Evolutionary conservation across 495 filamentous ascomycete genomes (phyloP).

Genomic region (Lentithecium fluviatile): DNA sequence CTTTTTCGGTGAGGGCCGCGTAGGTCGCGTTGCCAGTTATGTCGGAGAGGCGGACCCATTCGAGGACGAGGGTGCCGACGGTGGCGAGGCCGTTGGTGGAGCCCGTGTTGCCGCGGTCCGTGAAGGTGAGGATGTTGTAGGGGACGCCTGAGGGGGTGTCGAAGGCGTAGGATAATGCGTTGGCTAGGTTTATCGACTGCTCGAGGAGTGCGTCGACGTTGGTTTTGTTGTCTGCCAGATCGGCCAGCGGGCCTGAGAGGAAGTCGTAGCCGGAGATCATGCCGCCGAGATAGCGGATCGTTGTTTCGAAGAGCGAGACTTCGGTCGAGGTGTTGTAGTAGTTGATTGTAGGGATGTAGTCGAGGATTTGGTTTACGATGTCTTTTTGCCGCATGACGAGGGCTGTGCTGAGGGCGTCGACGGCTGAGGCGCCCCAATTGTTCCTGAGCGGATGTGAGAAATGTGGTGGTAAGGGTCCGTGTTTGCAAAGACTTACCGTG

Average conservation of each 20-base stretch:
- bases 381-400: constrained; percentile 70
- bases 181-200: constrained; percentile 69
- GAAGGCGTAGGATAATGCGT: constrained; percentile 75
- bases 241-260: constrained; percentile 65
- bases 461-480: background rate
- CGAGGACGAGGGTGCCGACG: constrained; percentile 56
- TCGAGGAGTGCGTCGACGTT: constrained; percentile 58
- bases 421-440: constrained; percentile 81
- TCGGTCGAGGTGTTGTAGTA: constrained; percentile 58
- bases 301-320: constrained; percentile 85
- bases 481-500: constrained; percentile 54
- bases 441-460: constrained; percentile 53
- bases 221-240: constrained; percentile 43
- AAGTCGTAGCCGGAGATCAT: constrained; percentile 82
- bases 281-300: constrained; percentile 82
- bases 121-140: constrained; percentile 67
- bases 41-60: constrained; percentile 83
- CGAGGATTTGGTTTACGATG: constrained; percentile 66
- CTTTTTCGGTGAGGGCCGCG: constrained; percentile 63
- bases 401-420: constrained; percentile 81
- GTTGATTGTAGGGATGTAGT: constrained; percentile 66
- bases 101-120: constrained; percentile 36
- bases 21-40: constrained; percentile 68
- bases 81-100: constrained; percentile 40
- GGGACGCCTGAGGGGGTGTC: constrained; percentile 74